phyloP scores from a whole-genome alignment of 2,329 filamentous ascomycete species.

The Zarea fungicola region DNA sequence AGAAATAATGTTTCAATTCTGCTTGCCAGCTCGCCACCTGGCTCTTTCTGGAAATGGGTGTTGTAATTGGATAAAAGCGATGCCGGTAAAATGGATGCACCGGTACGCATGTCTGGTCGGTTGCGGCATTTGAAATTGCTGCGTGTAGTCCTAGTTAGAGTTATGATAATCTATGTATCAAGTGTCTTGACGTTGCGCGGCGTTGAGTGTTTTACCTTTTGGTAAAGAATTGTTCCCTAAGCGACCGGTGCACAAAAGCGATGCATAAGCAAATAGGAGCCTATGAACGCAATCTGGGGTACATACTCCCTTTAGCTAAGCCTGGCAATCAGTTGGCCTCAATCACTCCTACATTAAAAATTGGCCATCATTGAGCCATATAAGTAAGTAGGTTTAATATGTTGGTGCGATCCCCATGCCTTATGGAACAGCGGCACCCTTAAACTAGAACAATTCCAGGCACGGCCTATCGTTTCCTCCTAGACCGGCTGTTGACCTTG shows the following conservation, averaged over 20 bases:
- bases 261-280: background rate
- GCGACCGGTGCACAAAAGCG: background rate
- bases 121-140: background rate
- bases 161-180: conserved; percentile 13
- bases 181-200: conserved; percentile 2
- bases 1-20: conserved; percentile 23
- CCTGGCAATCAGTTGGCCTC: no score
- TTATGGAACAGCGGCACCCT: no score
- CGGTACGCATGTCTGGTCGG: background rate
- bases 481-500: no score
- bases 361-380: no score
- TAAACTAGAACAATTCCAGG: no score
- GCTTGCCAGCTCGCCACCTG: background rate
- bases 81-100: background rate
- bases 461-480: no score
- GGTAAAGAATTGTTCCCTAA: conserved; percentile 3
- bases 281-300: no score
- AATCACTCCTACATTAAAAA: no score
- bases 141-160: conserved; percentile 12
- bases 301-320: no score
- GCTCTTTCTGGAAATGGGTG: background rate
- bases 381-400: no score
- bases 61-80: conserved; percentile 13
- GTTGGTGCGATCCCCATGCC: no score
- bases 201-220: conserved; percentile 3